Evolutionary conservation across 2,329 filamentous ascomycete genomes (phyloP).

Genomic region (Ascochyta pisi): DNA sequence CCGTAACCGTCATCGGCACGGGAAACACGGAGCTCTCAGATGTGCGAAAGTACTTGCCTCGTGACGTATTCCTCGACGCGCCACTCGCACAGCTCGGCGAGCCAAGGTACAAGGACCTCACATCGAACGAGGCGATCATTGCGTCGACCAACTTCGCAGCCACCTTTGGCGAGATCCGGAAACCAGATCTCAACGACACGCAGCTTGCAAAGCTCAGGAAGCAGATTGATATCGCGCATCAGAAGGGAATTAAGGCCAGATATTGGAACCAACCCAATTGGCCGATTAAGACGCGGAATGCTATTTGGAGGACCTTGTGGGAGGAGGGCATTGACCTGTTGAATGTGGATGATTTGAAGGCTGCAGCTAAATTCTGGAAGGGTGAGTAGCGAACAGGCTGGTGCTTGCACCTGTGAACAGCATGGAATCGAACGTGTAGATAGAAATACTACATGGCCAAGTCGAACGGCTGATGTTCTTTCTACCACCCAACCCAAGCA

Average conservation of each 20-base stretch:
- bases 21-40: constrained; percentile 56
- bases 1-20: constrained; percentile 69
- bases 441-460: too few relatives aligned
- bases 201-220: constrained; percentile 59
- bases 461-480: background rate
- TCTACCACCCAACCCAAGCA: too few relatives aligned
- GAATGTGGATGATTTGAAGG: constrained; percentile 69
- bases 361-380: constrained; percentile 52
- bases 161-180: constrained; percentile 50
- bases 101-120: constrained; percentile 54
- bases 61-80: constrained; percentile 67
- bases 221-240: constrained; percentile 62
- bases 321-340: constrained; percentile 66
- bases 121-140: constrained; percentile 58
- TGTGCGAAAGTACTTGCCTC: constrained; percentile 49
- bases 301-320: constrained; percentile 62
- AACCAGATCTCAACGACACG: constrained; percentile 50
- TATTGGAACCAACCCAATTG: constrained; percentile 70
- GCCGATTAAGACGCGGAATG: constrained; percentile 58
- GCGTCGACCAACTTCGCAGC: constrained; percentile 60
- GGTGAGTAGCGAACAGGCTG: constrained; percentile 2
- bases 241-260: constrained; percentile 63
- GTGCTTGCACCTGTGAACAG: background rate
- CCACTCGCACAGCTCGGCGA: constrained; percentile 56
- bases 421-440: too few relatives aligned